Base-by-base conservation (phyloP, 169 alveolate genomes). In the Amoebophrya sp. region DNA sequence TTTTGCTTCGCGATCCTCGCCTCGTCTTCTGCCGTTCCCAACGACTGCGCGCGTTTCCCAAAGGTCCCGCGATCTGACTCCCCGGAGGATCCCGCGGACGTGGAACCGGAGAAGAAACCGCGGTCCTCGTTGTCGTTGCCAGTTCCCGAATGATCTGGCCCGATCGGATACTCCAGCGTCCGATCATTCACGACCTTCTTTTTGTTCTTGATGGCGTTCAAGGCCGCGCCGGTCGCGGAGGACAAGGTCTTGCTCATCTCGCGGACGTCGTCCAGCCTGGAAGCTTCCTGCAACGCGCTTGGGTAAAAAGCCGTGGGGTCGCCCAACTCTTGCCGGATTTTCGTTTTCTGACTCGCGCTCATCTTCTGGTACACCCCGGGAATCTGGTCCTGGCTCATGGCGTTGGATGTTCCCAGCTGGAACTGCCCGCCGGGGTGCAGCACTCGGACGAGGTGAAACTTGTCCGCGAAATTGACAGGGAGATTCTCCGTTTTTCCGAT, bases 361-460 rank as follows among this genome's bases (percentile, higher is more conserved):
- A 66, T 66, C 18, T 66, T 66, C 83, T 66, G 83, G 83, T 12
- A 66, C 39, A 66, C 83, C 7, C 83, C 83, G 29, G 83, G 83
- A 25, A 66, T 66, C 35, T 66, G 83, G 83, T 66, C 83, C 39
- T n/a, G 38, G 38, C 32, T 7, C 7, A 18, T 47, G 66, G 18
- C 66, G 66, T 47, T 47, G 29, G 66, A 47, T n/a, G n/a, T n/a
- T 12, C 18, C 66, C 66, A 47, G 29, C 83, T 66, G 83, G 35
- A 12, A 66, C 1, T 25, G 1, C 39, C 83, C 83, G 66, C 29
- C 66, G 7, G 83, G 83, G 35, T 66, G 83, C 35, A 66, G 83
- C 83, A 66, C 83, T 2, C 83, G 83, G 32, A 66, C 83, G 38
- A 66, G 35, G 35, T 66, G 29, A 25, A 66, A 66, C 32, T 25